Base-by-base conservation (phyloP, 2,329 filamentous ascomycete species). In the Phialocephala subalpina region DNA sequence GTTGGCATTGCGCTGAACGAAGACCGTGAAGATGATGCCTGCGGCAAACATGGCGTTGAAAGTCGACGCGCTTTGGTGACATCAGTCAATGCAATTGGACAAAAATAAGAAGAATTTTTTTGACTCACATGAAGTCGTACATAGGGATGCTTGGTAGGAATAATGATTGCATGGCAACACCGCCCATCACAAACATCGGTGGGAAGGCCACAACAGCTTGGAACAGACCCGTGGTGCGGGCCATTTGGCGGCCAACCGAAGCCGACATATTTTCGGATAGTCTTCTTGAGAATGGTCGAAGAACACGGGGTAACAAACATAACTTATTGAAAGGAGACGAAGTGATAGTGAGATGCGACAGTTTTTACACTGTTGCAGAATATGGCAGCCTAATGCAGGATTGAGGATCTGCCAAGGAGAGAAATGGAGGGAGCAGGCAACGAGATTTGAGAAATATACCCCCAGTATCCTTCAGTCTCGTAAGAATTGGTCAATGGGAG, bases 191-290 rank as follows among this genome's bases (percentile, higher is more conserved):
- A 29, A 70, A 16, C 58, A 70, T 64, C 7, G 64, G 55, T 25
- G 68, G 68, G 6, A 70, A 56, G 12, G 69, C 69, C n/a, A 70
- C 52, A 20, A 71, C 47, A 4, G 57, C 69, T 64, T 71, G 69
- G 59, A 71, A 71, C 20, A 71, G 38, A 22, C 68, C 64, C 22
- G 63, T 29, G n/a, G 66, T 67, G 0, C 69, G 69, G 7, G 63
- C 65, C 57, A 71, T 70, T 53, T 68, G 68, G 47, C 69, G 58
- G 20, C 62, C 60, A 9, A 71, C 58, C 35, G 62, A 52, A 35
- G 42, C 56, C 4, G 68, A 42, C 68, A 70, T 70, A n/a, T 58
- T 64, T 47, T 27, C 25, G 29, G 18, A 16, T 53, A 29, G 11
- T 9, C 18, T 27, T 27, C 8, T 52, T 52, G n/a, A 8, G 11